phyloP scores from a whole-genome alignment of 768 basidiomycete genomes.

The Leucosporidium creatinivorum region DNA sequence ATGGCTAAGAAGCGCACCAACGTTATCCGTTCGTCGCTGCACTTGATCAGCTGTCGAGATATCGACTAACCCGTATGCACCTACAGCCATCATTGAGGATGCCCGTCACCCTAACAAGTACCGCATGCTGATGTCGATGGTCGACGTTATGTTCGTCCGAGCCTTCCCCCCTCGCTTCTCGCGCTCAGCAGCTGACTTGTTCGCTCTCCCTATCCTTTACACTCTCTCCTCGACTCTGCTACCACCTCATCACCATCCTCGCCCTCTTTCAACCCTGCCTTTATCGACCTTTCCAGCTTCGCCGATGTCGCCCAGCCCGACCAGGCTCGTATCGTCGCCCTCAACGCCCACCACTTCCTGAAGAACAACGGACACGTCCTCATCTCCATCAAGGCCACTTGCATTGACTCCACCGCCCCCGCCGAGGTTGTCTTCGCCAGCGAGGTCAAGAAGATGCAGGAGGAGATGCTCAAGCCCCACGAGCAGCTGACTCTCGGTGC shows the following conservation, averaged over 20 bases:
- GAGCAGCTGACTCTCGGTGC: conserved; percentile 83
- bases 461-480: conserved; percentile 77
- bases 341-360: conserved; percentile 91
- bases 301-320: conserved; percentile 98
- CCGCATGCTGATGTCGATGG: conserved; percentile 89
- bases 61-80: background rate
- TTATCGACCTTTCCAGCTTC: conserved; percentile 46
- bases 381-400: conserved; percentile 98
- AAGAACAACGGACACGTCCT: conserved; percentile 86
- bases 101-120: conserved; percentile 93
- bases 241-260: background rate
- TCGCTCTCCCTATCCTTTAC: too few relatives aligned
- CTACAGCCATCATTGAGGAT: conserved; percentile 76
- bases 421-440: conserved; percentile 81
- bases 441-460: conserved; percentile 74
- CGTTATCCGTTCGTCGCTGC: conserved; percentile 71
- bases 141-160: conserved; percentile 66
- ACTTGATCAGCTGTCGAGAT: background rate
- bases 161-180: conserved; percentile 38
- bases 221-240: background rate
- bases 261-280: background rate
- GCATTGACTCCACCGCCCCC: conserved; percentile 91
- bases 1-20: conserved; percentile 99
- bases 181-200: background rate
- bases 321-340: conserved; percentile 90